Evolutionary conservation across 2,329 filamentous ascomycete genomes (phyloP).

Genomic region (Pochonia chlamydosporia): DNA sequence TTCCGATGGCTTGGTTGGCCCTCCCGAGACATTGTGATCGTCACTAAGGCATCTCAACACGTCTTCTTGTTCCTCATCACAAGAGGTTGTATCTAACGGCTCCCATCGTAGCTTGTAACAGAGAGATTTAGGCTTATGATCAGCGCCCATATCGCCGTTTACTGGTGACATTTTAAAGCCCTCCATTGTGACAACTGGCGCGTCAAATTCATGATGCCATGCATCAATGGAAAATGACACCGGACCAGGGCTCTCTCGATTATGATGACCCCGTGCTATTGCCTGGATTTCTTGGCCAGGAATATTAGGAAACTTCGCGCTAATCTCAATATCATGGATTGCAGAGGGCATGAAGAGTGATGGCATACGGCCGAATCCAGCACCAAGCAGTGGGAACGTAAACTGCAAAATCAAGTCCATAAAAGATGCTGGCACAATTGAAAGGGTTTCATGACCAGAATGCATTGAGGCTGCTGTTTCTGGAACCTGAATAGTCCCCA

Average conservation of each 20-base stretch:
- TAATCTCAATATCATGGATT: conserved; percentile 25
- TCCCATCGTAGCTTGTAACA: too few species aligned
- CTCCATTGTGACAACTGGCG: conserved; percentile 29
- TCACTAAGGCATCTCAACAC: too few species aligned
- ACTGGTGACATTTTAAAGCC: conserved; percentile 36
- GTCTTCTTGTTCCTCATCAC: too few species aligned
- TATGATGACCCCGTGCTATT: conserved; percentile 20
- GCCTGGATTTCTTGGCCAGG: conserved; percentile 23
- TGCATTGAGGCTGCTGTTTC: conserved; percentile 42
- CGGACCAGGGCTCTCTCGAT: conserved; percentile 17
- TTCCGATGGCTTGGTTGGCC: too few species aligned
- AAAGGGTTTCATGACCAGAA: conserved; percentile 33
- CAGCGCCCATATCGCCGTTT: conserved; percentile 21
- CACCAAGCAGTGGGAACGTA: conserved; percentile 31
- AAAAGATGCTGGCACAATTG: conserved; percentile 39
- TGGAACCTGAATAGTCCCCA: conserved; percentile 28
- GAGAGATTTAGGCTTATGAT: too few species aligned
- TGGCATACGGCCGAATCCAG: conserved; percentile 21
- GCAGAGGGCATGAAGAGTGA: conserved; percentile 31
- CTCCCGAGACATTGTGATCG: too few species aligned
- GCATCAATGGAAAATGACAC: conserved; percentile 29
- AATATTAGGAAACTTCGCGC: conserved; percentile 15
- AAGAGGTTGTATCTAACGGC: not conserved
- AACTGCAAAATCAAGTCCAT: conserved; percentile 40
- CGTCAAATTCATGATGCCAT: conserved; percentile 18